These are phyloP conservation scores for Diaporthe sp. DNA, from an alignment of 2,329 filamentous ascomycete genomes.

Conservation along the genomic window DNA sequence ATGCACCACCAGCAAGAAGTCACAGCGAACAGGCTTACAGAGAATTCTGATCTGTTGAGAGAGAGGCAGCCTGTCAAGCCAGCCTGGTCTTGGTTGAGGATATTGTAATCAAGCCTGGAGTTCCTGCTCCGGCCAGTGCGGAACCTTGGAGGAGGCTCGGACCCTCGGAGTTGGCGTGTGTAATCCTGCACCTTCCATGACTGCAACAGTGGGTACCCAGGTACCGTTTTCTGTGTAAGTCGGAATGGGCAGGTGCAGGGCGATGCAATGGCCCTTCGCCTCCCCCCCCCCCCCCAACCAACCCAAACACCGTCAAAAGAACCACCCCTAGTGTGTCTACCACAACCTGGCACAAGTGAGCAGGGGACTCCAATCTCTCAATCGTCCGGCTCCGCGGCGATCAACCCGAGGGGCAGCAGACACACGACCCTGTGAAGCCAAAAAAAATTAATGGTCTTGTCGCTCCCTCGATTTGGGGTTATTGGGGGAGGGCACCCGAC, in stretches of 20 bases:
- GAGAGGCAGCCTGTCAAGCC: constrained; percentile 18
- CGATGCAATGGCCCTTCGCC: no score
- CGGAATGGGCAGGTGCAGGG: neutral
- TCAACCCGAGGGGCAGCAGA: constrained; percentile 2
- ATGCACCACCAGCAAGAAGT: constrained; percentile 2
- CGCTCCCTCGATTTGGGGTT: constrained; percentile 18
- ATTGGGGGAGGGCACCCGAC: neutral
- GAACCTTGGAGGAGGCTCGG: constrained; percentile 26
- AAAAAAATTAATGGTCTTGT: neutral
- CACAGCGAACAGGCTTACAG: neutral
- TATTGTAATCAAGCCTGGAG: neutral
- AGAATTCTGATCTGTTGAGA: neutral
- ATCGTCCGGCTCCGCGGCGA: constrained; percentile 27
- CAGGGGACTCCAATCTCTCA: neutral
- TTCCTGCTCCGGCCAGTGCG: constrained; percentile 18
- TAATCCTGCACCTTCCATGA: neutral
- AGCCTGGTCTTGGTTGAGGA: neutral
- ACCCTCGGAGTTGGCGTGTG: constrained; percentile 22
- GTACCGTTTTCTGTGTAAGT: neutral
- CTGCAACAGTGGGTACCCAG: neutral
- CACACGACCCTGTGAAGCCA: constrained; percentile 3
- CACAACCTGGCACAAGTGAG: neutral
- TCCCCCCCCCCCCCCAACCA: no score
- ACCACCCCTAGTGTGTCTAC: constrained; percentile 7
- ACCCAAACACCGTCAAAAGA: neutral